A percentile compares a stretch with the other conserved stretches of the same genome.
These are phyloP conservation scores for Periconia macrospinosa DNA, from an alignment of 2,329 filamentous ascomycete species.

Conservation along the genomic window DNA sequence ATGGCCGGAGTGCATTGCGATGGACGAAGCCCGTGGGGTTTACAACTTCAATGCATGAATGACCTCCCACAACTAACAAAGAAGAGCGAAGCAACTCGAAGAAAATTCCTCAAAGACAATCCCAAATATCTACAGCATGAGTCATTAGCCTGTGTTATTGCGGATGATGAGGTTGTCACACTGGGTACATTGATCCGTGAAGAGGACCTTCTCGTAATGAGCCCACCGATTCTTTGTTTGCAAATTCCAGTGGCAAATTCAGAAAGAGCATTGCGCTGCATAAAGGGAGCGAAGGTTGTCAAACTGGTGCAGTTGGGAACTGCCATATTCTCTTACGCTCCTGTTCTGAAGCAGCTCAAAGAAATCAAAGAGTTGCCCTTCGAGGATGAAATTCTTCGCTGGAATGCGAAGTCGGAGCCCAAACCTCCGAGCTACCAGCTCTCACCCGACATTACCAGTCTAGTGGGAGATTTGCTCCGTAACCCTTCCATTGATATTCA, in stretches of 20 bases:
- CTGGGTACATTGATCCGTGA: slow-evolving; percentile 64
- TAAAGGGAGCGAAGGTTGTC: slow-evolving; percentile 31
- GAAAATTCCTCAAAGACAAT: slow-evolving; percentile 52
- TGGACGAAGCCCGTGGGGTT: slow-evolving; percentile 28
- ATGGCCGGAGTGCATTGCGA: slow-evolving; percentile 41
- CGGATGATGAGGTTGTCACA: slow-evolving; percentile 55
- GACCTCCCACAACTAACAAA: slow-evolving; percentile 52
- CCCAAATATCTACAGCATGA: slow-evolving; percentile 59
- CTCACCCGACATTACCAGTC: slow-evolving; percentile 21
- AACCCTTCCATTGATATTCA: slow-evolving; percentile 16
- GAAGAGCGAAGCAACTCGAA: slow-evolving; percentile 35
- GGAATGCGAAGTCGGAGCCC: slow-evolving; percentile 15
- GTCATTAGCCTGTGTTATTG: slow-evolving; percentile 63
- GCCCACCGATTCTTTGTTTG: slow-evolving; percentile 54
- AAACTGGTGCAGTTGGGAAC: slow-evolving; percentile 65
- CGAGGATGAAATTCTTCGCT: slow-evolving; percentile 53
- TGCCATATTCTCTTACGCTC: slow-evolving; percentile 69
- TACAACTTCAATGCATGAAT: slow-evolving; percentile 47
- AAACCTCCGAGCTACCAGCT: slow-evolving; percentile 26
- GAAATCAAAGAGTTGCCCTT: slow-evolving; percentile 60
- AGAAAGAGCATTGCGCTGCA: slow-evolving; percentile 47
- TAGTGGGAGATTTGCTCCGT: slow-evolving; percentile 16
- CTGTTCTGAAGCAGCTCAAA: slow-evolving; percentile 64
- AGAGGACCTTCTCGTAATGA: slow-evolving; percentile 45
- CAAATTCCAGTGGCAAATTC: slow-evolving; percentile 53